phyloP scores from a whole-genome alignment of 2,329 filamentous ascomycete genomes.

The Graphilbum sp. region DNA sequence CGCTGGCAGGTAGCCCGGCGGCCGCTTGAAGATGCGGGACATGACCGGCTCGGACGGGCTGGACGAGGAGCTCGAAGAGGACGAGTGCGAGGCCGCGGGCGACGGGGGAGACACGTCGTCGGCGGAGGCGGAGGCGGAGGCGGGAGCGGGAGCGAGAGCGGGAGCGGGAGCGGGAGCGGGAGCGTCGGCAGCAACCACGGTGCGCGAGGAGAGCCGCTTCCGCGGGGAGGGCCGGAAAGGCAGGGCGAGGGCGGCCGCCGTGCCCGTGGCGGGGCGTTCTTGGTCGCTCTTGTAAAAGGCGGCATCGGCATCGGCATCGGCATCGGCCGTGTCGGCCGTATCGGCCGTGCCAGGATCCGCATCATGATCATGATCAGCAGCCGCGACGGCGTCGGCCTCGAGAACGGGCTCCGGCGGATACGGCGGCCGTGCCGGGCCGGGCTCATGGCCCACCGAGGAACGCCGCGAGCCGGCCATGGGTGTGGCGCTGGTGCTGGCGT shows the following conservation, averaged over 20 bases:
- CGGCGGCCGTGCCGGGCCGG: neutral
- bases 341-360: too few species aligned
- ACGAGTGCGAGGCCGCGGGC: conserved; percentile 1
- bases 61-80: conserved; percentile 11
- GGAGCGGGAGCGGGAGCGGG: neutral
- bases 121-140: neutral
- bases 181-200: neutral
- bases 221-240: neutral
- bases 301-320: too few species aligned
- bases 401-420: too few species aligned
- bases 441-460: conserved; percentile 1
- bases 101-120: neutral
- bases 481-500: neutral
- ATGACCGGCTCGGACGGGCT: conserved; percentile 33
- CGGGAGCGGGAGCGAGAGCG: too few species aligned
- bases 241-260: neutral
- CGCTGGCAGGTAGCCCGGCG: conserved; percentile 29
- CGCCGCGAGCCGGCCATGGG: conserved; percentile 15
- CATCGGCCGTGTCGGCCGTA: too few species aligned
- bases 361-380: too few species aligned
- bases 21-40: conserved; percentile 43
- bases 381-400: neutral
- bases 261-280: too few species aligned
- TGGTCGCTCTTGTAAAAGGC: too few species aligned
- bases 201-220: neutral